Evolutionary conservation across 805 yeast genomes (phyloP).

Genomic region (Ogataea trehalophila): DNA sequence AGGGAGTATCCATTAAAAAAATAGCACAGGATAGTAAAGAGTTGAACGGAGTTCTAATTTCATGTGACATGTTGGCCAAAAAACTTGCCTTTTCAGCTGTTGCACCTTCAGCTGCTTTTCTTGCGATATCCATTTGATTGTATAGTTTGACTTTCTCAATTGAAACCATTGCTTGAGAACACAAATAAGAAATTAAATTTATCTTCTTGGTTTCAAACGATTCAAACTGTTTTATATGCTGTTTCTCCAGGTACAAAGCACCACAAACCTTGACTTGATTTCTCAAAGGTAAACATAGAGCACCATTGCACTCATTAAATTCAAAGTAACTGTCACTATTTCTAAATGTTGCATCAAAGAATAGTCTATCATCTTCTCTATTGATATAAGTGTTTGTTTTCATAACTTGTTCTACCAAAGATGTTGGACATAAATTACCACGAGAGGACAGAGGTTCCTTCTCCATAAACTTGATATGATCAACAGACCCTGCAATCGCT

Average conservation of each 20-base stretch:
- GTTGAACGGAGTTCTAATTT: no score
- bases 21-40: no score
- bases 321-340: slow-evolving; percentile 37
- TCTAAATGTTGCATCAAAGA: slow-evolving; percentile 32
- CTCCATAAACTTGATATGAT: slow-evolving; percentile 20
- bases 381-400: slow-evolving; percentile 33
- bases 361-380: slow-evolving; percentile 32
- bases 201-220: slow-evolving; percentile 31
- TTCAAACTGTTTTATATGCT: slow-evolving; percentile 11
- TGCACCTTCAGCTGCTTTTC: slow-evolving; percentile 50
- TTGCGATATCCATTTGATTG: slow-evolving; percentile 44
- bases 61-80: no score
- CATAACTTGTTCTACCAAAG: slow-evolving; percentile 35
- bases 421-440: slow-evolving; percentile 40
- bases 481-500: slow-evolving; percentile 25
- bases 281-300: slow-evolving; percentile 46
- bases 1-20: no score
- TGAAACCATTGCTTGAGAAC: slow-evolving; percentile 50
- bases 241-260: slow-evolving; percentile 40
- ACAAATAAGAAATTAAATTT: slow-evolving; percentile 38
- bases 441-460: slow-evolving; percentile 36
- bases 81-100: slow-evolving; percentile 51
- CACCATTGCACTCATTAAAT: slow-evolving; percentile 30
- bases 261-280: slow-evolving; percentile 39
- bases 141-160: slow-evolving; percentile 43